These are phyloP conservation scores for Rhizoclosmatium globosum DNA, from an alignment of 192 early-diverging fungal genomes.

Conservation along the genomic window DNA sequence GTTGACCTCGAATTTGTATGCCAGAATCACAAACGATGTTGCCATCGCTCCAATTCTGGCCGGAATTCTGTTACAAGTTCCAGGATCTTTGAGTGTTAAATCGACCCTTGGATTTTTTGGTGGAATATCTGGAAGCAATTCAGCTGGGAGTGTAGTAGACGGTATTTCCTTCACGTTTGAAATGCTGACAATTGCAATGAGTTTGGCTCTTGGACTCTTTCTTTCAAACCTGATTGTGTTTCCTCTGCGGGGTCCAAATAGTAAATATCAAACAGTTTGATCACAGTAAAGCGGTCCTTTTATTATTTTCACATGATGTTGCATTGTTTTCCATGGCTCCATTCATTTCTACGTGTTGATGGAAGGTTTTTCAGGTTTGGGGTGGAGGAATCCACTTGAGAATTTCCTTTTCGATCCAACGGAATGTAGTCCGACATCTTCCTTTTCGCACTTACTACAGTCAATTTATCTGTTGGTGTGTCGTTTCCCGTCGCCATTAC, in stretches of 20 bases:
- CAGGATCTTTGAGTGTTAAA: constrained; percentile 78
- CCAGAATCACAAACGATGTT: constrained; percentile 74
- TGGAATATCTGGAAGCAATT: neutral
- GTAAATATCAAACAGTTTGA: constrained; percentile 46
- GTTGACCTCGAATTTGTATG: constrained; percentile 77
- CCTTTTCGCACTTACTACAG: no score
- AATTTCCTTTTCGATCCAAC: no score
- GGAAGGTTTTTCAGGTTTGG: no score
- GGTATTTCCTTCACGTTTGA: constrained; percentile 49
- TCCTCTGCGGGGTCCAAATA: constrained; percentile 44
- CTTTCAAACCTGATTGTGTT: constrained; percentile 47
- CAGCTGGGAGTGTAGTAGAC: neutral
- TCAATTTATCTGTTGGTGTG: no score
- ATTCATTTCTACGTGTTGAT: no score
- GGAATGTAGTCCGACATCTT: no score
- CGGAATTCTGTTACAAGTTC: constrained; percentile 84
- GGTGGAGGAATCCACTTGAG: no score
- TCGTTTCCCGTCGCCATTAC: no score
- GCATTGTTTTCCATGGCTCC: no score
- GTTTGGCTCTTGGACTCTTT: constrained; percentile 49
- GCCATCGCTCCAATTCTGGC: constrained; percentile 84
- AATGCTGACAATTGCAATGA: constrained; percentile 35
- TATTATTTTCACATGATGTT: no score
- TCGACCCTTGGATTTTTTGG: constrained; percentile 68
- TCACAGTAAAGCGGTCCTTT: no score